Base-by-base conservation (phyloP, 805 yeast genomes). In the Myxozyma neotropica region DNA sequence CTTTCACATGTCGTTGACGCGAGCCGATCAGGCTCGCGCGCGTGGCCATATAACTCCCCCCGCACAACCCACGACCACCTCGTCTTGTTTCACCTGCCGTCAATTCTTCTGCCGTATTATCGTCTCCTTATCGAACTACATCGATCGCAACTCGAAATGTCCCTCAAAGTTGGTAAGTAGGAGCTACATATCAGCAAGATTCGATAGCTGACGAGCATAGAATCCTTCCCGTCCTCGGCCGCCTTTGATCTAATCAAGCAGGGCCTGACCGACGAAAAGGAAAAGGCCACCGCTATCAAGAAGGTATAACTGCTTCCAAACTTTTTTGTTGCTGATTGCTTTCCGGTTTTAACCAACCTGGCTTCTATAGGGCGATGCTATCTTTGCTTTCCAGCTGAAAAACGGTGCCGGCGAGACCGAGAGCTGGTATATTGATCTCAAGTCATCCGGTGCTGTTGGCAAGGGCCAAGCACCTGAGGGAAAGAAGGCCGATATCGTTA, bases 341-440 rank as follows among this genome's bases (percentile, higher is more conserved):
- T n/a, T n/a, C n/a, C n/a, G n/a, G 5, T 29, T 27, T 19, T 15
- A 26, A 39, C 29, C 21, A 10, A 13, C 7, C 15, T 12, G 8
- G 12, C 5, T 48, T 17, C 36, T 24, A 19, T 69, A 73, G 72
- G 84, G 88, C 69, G 81, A 83, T 69, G 84, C 89, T 35, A 74
- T 81, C 35, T 83, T 89, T 59, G 82, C 80, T 47, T 85, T 89
- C 73, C 84, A 86, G 66, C 78, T 88, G 69, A 83, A 81, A 75
- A 84, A 83, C 78, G 81, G 81, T 70, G 81, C 78, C 55, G 82
- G 83, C 62, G 78, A 83, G 71, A 78, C 80, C 54, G 81, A 80
- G 68, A 75, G 86, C 4, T 88, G 92, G 92, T 69, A 76, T 55
- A 76, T 88, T 59, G 92, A 88, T 71, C 81, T 86, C 64, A 86